Conservation (phyloP, 2,329 filamentous ascomycete species). For the Aspergillus aculeatus region DNA sequence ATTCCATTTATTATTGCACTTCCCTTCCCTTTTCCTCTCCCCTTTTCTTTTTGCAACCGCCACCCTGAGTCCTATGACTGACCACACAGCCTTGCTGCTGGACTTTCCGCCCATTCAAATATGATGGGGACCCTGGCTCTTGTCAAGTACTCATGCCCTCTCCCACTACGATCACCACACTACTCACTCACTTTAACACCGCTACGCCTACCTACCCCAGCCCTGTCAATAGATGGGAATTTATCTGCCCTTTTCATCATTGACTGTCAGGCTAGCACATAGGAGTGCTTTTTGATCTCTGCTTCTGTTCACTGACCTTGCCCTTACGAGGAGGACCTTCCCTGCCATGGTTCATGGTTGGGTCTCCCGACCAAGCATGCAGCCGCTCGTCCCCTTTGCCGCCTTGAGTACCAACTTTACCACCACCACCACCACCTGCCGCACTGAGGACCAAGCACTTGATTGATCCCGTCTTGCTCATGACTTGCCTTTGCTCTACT, state of each 20-base stretch:
- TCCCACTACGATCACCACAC: not conserved
- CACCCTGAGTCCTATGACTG: not conserved
- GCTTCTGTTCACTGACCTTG: not conserved
- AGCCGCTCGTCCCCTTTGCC: slow-evolving; percentile 4
- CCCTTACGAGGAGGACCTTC: not conserved
- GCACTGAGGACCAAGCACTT: not conserved
- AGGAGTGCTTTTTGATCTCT: not conserved
- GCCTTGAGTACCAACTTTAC: slow-evolving; percentile 7
- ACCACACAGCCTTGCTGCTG: not conserved
- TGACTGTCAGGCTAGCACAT: not conserved
- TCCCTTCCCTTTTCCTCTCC: slow-evolving; percentile 1
- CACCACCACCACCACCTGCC: not conserved
- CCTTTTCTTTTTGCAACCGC: slow-evolving; percentile 1
- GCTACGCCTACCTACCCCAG: not conserved
- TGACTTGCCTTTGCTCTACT: slow-evolving; percentile 9
- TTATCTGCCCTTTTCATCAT: not conserved
- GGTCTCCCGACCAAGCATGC: slow-evolving; percentile 3
- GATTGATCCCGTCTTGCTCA: slow-evolving; percentile 6
- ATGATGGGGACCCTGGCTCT: not conserved
- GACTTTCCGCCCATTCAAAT: not conserved
- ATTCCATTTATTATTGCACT: not conserved
- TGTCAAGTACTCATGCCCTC: not conserved
- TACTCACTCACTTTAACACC: not conserved
- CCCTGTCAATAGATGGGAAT: not conserved
- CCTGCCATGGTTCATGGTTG: not conserved